Percentiles rank a stretch among this genome's conserved stretches.
Conservation (phyloP, 2,329 filamentous ascomycete genomes). For the Rutstroemia sydowiana region DNA sequence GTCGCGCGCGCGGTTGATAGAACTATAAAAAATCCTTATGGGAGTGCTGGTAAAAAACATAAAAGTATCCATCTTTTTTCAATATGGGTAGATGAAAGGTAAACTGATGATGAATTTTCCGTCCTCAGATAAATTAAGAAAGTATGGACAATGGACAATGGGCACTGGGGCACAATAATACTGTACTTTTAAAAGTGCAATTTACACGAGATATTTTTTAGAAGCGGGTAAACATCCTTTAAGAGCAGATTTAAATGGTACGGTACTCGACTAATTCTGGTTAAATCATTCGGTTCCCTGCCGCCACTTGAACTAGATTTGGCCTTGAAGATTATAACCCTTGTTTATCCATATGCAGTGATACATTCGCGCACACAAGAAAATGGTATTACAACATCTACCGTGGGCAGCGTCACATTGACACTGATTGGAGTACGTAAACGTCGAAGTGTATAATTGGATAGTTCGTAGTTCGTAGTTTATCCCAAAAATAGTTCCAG, state of each 20-base stretch:
- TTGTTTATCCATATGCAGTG: background rate
- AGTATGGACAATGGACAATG: too few relatives aligned
- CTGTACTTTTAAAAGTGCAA: too few relatives aligned
- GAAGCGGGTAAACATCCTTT: background rate
- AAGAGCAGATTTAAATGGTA: background rate
- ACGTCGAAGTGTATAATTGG: background rate
- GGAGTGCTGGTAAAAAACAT: background rate
- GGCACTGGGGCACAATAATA: too few relatives aligned
- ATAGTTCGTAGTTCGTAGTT: too few relatives aligned
- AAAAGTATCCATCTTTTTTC: background rate
- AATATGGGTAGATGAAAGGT: too few relatives aligned
- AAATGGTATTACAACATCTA: background rate
- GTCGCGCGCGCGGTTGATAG: slow-evolving; percentile 5
- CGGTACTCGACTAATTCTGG: too few relatives aligned
- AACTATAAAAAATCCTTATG: background rate
- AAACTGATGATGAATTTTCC: too few relatives aligned
- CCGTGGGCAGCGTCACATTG: background rate
- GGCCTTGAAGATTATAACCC: background rate
- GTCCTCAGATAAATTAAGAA: too few relatives aligned
- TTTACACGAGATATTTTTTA: background rate
- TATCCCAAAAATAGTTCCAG: too few relatives aligned
- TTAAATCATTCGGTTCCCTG: background rate
- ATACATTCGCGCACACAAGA: background rate
- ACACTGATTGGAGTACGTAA: too few relatives aligned
- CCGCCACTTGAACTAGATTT: background rate